Percentiles rank a stretch among this genome's conserved stretches.
These are phyloP conservation scores for Serendipita indica DNA, from an alignment of 768 basidiomycete species.

Conservation along the genomic window DNA sequence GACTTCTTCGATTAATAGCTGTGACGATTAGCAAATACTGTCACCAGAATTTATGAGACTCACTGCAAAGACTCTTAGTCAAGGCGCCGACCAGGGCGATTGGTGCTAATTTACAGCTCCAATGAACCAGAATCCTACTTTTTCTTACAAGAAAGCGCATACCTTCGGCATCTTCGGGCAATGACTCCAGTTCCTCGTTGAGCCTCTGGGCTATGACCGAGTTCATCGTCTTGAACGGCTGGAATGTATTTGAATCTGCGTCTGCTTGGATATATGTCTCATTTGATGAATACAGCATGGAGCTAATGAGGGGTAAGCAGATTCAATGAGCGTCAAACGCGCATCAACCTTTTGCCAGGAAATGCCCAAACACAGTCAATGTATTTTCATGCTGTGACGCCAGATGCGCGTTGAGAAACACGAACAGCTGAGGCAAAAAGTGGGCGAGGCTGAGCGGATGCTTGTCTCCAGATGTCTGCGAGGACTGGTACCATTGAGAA, in stretches of 20 bases:
- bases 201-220: constrained; percentile 47
- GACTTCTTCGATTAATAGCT: constrained; percentile 52
- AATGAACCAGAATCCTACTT: constrained; percentile 4
- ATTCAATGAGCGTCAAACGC: neutral
- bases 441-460: constrained; percentile 46
- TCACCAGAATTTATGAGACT: constrained; percentile 21
- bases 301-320: constrained; percentile 26
- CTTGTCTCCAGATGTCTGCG: constrained; percentile 28
- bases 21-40: constrained; percentile 27
- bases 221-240: constrained; percentile 69
- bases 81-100: constrained; percentile 75
- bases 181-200: constrained; percentile 41
- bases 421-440: constrained; percentile 75
- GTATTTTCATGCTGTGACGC: constrained; percentile 85
- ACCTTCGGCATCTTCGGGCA: constrained; percentile 42
- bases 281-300: constrained; percentile 62
- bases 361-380: constrained; percentile 79
- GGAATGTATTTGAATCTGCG: constrained; percentile 67
- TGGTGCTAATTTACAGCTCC: too few relatives aligned
- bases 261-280: constrained; percentile 25
- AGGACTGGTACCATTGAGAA: constrained; percentile 68
- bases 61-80: constrained; percentile 87
- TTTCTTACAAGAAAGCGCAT: constrained; percentile 12
- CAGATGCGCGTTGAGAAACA: constrained; percentile 86
- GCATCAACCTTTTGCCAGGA: constrained; percentile 60